Conservation (phyloP, 2,329 filamentous ascomycete genomes). For the Fusarium sp. region DNA sequence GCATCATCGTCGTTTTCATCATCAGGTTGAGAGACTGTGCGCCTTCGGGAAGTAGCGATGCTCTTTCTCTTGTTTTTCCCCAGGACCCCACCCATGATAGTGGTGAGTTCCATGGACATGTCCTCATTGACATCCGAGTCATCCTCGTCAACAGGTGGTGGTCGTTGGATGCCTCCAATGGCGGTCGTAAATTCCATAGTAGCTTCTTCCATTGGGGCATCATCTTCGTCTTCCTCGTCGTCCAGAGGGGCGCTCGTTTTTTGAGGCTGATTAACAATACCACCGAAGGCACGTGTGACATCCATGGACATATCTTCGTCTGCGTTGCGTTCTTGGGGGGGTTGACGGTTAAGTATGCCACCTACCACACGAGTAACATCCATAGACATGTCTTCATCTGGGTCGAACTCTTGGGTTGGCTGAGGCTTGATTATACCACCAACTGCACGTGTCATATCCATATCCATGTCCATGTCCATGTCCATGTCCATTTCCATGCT, state of each 20-base stretch:
- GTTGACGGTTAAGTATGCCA: constrained; percentile 60
- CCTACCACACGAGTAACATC: constrained; percentile 83
- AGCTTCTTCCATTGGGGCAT: constrained; percentile 56
- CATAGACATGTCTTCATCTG: constrained; percentile 85
- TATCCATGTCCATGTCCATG: constrained; percentile 47
- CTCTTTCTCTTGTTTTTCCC: constrained; percentile 46
- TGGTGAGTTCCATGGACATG: constrained; percentile 83
- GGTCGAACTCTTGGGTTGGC: constrained; percentile 55
- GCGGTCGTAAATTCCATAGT: constrained; percentile 86
- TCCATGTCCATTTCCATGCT: constrained; percentile 61
- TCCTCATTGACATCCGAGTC: constrained; percentile 68
- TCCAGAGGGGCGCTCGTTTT: constrained; percentile 14
- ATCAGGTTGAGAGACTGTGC: constrained; percentile 48
- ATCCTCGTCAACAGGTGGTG: constrained; percentile 49
- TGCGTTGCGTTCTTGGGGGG: constrained; percentile 56
- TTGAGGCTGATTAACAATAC: constrained; percentile 67
- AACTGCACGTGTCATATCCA: constrained; percentile 67
- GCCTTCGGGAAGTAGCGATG: constrained; percentile 36
- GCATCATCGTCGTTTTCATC: constrained; percentile 48
- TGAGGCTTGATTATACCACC: constrained; percentile 64
- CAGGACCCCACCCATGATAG: constrained; percentile 69
- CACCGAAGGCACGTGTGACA: constrained; percentile 83
- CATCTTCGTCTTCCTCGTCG: constrained; percentile 47
- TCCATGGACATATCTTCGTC: constrained; percentile 91
- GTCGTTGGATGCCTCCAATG: constrained; percentile 74